These are phyloP conservation scores for Mortierella claussenii DNA, from an alignment of 192 early-diverging fungal genomes.

Conservation along the genomic window DNA sequence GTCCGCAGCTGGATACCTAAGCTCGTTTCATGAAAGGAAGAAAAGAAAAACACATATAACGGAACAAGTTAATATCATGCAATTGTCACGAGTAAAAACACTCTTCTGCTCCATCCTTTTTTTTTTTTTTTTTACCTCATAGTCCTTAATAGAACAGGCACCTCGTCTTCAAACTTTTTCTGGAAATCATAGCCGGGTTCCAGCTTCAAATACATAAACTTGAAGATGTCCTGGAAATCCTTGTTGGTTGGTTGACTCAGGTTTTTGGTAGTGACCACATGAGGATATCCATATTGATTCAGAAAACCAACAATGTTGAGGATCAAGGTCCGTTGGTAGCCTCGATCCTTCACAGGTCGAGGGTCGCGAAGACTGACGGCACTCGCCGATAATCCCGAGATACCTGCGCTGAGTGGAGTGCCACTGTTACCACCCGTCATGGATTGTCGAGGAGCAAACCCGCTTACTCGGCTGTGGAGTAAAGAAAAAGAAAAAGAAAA, in stretches of 20 bases:
- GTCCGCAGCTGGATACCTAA: slow-evolving; percentile 59
- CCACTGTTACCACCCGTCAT: slow-evolving; percentile 9
- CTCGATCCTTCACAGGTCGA: slow-evolving; percentile 51
- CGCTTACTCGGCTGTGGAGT: slow-evolving; percentile 2
- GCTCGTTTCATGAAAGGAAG: no score
- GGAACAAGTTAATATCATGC: no score
- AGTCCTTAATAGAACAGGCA: slow-evolving; percentile 65
- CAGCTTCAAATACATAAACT: slow-evolving; percentile 71
- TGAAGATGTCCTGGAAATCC: slow-evolving; percentile 80
- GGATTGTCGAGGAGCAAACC: slow-evolving; percentile 34
- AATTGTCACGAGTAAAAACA: no score
- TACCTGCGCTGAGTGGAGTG: neutral
- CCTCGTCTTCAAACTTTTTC: slow-evolving; percentile 79
- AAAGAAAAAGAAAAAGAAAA: neutral
- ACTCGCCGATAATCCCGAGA: neutral
- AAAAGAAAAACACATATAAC: no score
- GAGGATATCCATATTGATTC: slow-evolving; percentile 62
- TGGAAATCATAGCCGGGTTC: slow-evolving; percentile 67
- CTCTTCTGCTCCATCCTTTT: neutral
- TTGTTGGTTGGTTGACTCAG: slow-evolving; percentile 64
- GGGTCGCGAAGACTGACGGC: slow-evolving; percentile 31
- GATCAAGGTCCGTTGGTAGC: slow-evolving; percentile 62
- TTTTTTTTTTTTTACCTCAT: slow-evolving; percentile 53
- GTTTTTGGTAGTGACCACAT: slow-evolving; percentile 50
- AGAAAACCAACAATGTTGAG: slow-evolving; percentile 66